phyloP scores from a whole-genome alignment of 805 yeast genomes.

The Tetrapisispora arboricola region DNA sequence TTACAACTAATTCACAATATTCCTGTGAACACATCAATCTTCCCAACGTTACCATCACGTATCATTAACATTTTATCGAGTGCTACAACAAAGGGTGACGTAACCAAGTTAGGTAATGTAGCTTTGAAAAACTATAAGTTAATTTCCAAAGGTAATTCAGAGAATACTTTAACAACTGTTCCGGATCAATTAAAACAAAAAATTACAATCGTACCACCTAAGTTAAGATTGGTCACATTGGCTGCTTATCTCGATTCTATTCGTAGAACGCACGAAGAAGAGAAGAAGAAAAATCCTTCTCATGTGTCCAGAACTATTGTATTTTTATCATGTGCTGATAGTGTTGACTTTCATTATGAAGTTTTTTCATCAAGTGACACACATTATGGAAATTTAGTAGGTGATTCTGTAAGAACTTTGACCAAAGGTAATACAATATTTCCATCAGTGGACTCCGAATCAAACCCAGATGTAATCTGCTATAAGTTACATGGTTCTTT shows the following conservation, averaged over 20 bases:
- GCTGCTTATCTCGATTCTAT: conserved; percentile 53
- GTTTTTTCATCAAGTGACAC: conserved; percentile 52
- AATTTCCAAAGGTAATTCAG: conserved; percentile 35
- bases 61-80: conserved; percentile 82
- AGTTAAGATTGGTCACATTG: conserved; percentile 73
- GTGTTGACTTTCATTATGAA: conserved; percentile 87
- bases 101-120: conserved; percentile 68
- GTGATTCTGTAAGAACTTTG: conserved; percentile 27
- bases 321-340: conserved; percentile 87
- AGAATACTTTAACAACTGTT: conserved; percentile 48
- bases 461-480: conserved; percentile 35
- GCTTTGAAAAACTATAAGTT: conserved; percentile 66
- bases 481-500: conserved; percentile 85
- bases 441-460: conserved; percentile 28
- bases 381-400: conserved; percentile 26
- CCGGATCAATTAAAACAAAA: conserved; percentile 88
- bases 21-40: conserved; percentile 28
- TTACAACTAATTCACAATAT: conserved; percentile 48
- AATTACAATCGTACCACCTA: conserved; percentile 82
- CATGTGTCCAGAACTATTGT: conserved; percentile 55
- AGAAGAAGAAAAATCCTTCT: conserved; percentile 9
- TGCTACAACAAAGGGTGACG: conserved; percentile 82
- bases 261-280: conserved; percentile 21
- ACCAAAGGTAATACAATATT: conserved; percentile 22
- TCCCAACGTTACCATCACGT: conserved; percentile 52